Conservation (phyloP, 2,329 filamentous ascomycete genomes). For the Alternaria longipes region DNA sequence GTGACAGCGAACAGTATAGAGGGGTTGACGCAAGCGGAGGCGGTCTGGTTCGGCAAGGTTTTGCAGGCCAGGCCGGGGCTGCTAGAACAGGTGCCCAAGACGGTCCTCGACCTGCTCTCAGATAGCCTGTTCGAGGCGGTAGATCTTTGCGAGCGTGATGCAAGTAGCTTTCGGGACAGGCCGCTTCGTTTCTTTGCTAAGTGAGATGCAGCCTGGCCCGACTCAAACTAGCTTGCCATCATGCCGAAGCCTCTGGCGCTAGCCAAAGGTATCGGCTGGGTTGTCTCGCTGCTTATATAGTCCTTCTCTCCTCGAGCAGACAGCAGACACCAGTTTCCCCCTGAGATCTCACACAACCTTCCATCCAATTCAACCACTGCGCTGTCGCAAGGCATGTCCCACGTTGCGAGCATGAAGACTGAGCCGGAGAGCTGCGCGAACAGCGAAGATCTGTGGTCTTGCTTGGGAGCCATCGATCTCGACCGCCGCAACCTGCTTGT, state of each 20-base stretch:
- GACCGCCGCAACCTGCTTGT: conserved; percentile 3
- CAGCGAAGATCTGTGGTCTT: conserved; percentile 9
- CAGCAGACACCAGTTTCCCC: no score
- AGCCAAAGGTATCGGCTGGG: neutral
- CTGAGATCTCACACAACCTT: no score
- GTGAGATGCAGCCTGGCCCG: neutral
- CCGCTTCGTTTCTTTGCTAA: conserved; percentile 14
- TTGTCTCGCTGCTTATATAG: neutral
- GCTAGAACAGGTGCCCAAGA: conserved; percentile 6
- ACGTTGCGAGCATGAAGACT: conserved; percentile 10
- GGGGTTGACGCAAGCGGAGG: conserved; percentile 4
- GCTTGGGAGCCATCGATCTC: conserved; percentile 14
- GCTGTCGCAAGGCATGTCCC: neutral
- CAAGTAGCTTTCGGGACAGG: conserved; percentile 9
- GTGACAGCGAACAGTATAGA: conserved; percentile 17
- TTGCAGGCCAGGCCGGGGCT: conserved; percentile 17
- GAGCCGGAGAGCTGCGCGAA: neutral
- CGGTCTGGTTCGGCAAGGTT: conserved; percentile 12
- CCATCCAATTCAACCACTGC: no score
- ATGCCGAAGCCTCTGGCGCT: neutral
- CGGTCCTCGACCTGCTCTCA: conserved; percentile 10
- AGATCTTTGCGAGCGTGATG: conserved; percentile 10
- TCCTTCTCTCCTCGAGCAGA: neutral
- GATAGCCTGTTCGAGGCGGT: conserved; percentile 5
- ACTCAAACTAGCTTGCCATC: neutral